These are phyloP conservation scores for Penicillium capsulatum DNA, from an alignment of 2,329 filamentous ascomycete species.

Conservation along the genomic window DNA sequence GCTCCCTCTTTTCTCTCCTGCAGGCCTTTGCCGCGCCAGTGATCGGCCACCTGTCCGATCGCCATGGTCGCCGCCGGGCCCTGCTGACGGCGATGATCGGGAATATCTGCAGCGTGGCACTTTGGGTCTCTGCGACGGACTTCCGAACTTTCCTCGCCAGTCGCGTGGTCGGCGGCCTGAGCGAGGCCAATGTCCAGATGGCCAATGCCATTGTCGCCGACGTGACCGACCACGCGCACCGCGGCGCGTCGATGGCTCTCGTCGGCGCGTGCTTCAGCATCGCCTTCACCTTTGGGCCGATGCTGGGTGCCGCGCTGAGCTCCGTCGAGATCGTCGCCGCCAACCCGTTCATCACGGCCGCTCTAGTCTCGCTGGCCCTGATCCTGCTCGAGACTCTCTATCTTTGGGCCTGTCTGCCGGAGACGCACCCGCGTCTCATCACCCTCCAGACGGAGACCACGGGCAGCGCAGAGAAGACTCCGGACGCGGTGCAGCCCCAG, in stretches of 20 bases:
- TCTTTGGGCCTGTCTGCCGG: constrained; percentile 76
- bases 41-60: constrained; percentile 84
- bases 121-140: constrained; percentile 91
- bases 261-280: constrained; percentile 96
- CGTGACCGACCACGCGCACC: constrained; percentile 78
- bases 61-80: constrained; percentile 78
- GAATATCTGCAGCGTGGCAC: constrained; percentile 85
- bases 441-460: constrained; percentile 12
- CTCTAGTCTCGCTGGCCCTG: constrained; percentile 77
- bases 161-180: constrained; percentile 83
- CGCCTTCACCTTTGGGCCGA: constrained; percentile 93
- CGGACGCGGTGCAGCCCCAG: no score
- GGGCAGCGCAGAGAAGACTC: no score
- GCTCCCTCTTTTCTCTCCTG: constrained; percentile 87
- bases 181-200: constrained; percentile 94
- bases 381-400: constrained; percentile 86
- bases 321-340: constrained; percentile 71
- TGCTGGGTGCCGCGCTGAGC: constrained; percentile 80
- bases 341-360: constrained; percentile 92
- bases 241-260: constrained; percentile 90
- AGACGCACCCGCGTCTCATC: constrained; percentile 66
- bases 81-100: constrained; percentile 88
- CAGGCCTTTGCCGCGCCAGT: constrained; percentile 89
- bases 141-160: constrained; percentile 96
- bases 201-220: constrained; percentile 95